Conservation (phyloP, 2,329 filamentous ascomycete genomes). For the Phyllosticta citriasiana region DNA sequence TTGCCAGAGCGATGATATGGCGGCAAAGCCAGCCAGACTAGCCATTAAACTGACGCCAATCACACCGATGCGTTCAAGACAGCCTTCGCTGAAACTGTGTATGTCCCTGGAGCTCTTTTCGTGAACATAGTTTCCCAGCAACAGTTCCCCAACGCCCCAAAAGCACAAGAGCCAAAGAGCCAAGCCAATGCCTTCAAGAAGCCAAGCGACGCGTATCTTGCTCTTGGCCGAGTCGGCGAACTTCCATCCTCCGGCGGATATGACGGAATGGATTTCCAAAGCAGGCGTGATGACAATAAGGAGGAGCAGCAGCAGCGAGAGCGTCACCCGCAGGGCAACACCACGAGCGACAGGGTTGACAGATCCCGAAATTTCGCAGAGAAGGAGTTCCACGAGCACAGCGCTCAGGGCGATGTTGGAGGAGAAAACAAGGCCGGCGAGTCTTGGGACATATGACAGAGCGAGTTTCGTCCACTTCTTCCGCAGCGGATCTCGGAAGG, state of each 20-base stretch:
- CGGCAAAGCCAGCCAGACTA: slow-evolving; percentile 76
- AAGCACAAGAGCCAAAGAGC: slow-evolving; percentile 61
- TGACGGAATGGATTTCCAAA: slow-evolving; percentile 62
- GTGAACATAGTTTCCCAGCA: slow-evolving; percentile 46
- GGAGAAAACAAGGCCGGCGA: slow-evolving; percentile 59
- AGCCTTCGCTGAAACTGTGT: slow-evolving; percentile 44
- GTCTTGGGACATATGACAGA: slow-evolving; percentile 21
- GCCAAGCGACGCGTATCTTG: slow-evolving; percentile 53
- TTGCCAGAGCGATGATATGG: slow-evolving; percentile 81
- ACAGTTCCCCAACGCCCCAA: slow-evolving; percentile 61
- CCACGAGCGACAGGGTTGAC: slow-evolving; percentile 58
- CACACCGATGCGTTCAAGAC: slow-evolving; percentile 61
- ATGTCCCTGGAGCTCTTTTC: slow-evolving; percentile 32
- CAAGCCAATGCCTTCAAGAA: slow-evolving; percentile 53
- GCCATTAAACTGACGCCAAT: slow-evolving; percentile 83
- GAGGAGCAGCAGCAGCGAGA: slow-evolving; percentile 60
- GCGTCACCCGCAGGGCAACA: slow-evolving; percentile 57
- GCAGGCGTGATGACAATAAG: slow-evolving; percentile 69
- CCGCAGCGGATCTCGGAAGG: slow-evolving; percentile 12
- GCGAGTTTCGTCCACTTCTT: neutral
- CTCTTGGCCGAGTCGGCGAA: slow-evolving; percentile 43
- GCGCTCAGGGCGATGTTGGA: slow-evolving; percentile 67
- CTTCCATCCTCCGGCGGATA: slow-evolving; percentile 49
- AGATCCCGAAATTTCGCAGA: slow-evolving; percentile 73
- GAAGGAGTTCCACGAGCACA: slow-evolving; percentile 68